These are phyloP conservation scores for Acrocalymma vagum DNA, from an alignment of 2,329 filamentous ascomycete species.

Conservation along the genomic window DNA sequence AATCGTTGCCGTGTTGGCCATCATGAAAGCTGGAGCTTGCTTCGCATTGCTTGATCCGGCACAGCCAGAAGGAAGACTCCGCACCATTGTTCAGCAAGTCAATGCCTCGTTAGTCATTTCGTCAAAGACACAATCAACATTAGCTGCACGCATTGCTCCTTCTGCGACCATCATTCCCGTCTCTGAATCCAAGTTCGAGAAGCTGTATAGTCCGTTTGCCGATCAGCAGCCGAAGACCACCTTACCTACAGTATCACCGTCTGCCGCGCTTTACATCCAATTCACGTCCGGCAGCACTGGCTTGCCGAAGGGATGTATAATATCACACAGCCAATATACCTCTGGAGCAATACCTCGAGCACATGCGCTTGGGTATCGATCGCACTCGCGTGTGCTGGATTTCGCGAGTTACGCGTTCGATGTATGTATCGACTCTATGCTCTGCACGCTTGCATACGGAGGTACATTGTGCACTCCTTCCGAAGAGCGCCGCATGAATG, in stretches of 20 bases:
- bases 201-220: conserved; percentile 34
- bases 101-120: conserved; percentile 36
- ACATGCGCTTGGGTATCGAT: conserved; percentile 40
- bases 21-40: conserved; percentile 51
- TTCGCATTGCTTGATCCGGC: conserved; percentile 47
- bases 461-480: conserved; percentile 47
- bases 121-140: conserved; percentile 36
- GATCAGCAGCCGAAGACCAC: conserved; percentile 36
- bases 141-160: conserved; percentile 38
- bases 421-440: conserved; percentile 46
- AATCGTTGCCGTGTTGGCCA: conserved; percentile 47
- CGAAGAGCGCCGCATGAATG: conserved; percentile 58
- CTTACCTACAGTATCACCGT: conserved; percentile 34
- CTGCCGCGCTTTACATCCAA: conserved; percentile 41
- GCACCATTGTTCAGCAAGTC: conserved; percentile 40
- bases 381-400: conserved; percentile 43
- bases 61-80: conserved; percentile 43
- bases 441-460: conserved; percentile 42
- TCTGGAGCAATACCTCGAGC: conserved; percentile 46
- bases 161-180: conserved; percentile 42
- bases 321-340: conserved; percentile 44
- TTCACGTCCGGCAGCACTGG: conserved; percentile 49
- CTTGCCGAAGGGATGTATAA: conserved; percentile 43
- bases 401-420: conserved; percentile 51
- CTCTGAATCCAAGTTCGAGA: conserved; percentile 40